phyloP scores from a whole-genome alignment of 2,329 filamentous ascomycete genomes.

The Penicillium digitatum region DNA sequence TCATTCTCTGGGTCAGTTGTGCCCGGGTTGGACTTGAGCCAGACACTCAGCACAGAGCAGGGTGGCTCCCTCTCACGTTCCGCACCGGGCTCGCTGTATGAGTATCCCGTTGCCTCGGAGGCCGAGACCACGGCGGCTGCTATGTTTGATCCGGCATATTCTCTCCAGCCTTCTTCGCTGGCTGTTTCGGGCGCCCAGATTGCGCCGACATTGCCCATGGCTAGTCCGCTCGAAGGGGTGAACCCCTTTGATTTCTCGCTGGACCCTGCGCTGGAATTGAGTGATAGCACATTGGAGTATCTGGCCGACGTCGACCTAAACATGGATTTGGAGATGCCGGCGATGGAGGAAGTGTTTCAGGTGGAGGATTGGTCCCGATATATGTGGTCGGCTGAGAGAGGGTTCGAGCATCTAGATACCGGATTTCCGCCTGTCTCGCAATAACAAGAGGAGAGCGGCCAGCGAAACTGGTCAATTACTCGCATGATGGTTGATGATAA shows the following conservation, averaged over 20 bases:
- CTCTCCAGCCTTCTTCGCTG: conserved; percentile 10
- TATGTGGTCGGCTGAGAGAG: conserved; percentile 26
- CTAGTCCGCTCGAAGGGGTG: conserved; percentile 17
- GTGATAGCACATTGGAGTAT: conserved; percentile 11
- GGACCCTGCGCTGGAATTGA: conserved; percentile 16
- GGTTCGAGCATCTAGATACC: conserved; percentile 25
- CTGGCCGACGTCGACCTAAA: conserved; percentile 19
- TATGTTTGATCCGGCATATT: conserved; percentile 20
- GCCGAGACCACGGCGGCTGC: background rate
- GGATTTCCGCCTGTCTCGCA: conserved; percentile 15
- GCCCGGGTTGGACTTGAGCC: background rate
- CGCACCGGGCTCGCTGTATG: conserved; percentile 4
- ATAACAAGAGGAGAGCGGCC: conserved; percentile 16
- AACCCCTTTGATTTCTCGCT: conserved; percentile 23
- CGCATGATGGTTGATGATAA: conserved; percentile 18
- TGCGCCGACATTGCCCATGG: conserved; percentile 11
- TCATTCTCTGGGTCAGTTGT: background rate
- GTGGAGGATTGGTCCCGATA: conserved; percentile 27
- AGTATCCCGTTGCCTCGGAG: conserved; percentile 10
- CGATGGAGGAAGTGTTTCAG: conserved; percentile 17
- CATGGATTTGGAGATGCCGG: conserved; percentile 19
- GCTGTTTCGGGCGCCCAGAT: conserved; percentile 3
- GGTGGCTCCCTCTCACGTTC: conserved; percentile 5
- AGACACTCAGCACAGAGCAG: background rate
- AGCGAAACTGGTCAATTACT: conserved; percentile 3